Evolutionary conservation across 352 stramenopile species (phyloP).

Genomic region (Pythium volutum): DNA sequence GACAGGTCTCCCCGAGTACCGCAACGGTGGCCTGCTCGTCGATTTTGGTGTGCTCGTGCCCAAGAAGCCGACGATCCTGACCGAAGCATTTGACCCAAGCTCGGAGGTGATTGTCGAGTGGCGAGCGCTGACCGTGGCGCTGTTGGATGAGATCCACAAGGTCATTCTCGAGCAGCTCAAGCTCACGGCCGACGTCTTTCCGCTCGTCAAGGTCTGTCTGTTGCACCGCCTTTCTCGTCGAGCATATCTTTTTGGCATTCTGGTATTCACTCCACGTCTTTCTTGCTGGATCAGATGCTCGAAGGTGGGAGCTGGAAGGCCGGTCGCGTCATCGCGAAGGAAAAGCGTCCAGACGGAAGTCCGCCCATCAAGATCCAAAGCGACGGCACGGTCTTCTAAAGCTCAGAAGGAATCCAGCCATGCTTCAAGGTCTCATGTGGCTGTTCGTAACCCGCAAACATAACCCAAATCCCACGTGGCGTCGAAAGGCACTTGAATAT

Average conservation of each 20-base stretch:
- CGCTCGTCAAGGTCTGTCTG: slow-evolving; percentile 74
- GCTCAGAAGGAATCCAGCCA: too few species aligned
- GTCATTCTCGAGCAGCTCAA: slow-evolving; percentile 61
- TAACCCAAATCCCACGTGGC: not conserved
- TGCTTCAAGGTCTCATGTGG: too few species aligned
- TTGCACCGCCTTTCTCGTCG: not conserved
- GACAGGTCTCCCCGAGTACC: slow-evolving; percentile 74
- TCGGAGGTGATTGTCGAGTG: slow-evolving; percentile 83
- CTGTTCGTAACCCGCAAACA: not conserved
- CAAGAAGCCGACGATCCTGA: slow-evolving; percentile 53
- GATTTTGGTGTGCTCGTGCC: slow-evolving; percentile 77
- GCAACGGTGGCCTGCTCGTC: slow-evolving; percentile 79
- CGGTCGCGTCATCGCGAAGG: slow-evolving; percentile 75
- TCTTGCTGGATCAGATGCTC: slow-evolving; percentile 45
- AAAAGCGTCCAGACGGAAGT: slow-evolving; percentile 60
- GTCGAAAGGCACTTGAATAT: not conserved
- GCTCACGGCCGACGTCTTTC: slow-evolving; percentile 70
- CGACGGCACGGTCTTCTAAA: slow-evolving; percentile 84
- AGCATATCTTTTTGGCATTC: too few species aligned
- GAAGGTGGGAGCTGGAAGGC: slow-evolving; percentile 87
- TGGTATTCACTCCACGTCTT: not conserved
- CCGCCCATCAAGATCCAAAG: slow-evolving; percentile 85
- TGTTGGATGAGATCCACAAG: slow-evolving; percentile 75
- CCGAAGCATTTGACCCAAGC: slow-evolving; percentile 57
- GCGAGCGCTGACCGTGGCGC: slow-evolving; percentile 75